Evolutionary conservation across 2,329 filamentous ascomycete genomes (phyloP).

Genomic region (Pseudogymnoascus sp.): DNA sequence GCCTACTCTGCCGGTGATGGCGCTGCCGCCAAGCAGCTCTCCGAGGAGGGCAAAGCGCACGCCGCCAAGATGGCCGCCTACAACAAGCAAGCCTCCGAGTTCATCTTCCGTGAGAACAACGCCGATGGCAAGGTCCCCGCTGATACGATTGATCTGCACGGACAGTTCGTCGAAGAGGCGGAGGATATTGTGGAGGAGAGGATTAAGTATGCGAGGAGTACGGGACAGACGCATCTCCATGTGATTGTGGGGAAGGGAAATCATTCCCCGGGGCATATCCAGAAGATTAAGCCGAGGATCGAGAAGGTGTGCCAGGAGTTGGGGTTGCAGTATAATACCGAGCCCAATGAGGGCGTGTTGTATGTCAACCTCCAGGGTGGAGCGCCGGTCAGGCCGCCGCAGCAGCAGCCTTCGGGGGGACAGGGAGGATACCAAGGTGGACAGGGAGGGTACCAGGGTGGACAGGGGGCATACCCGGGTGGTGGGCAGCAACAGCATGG

Average conservation of each 20-base stretch:
- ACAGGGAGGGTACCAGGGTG: conserved; percentile 32
- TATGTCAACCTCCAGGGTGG: conserved; percentile 81
- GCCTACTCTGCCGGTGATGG: conserved; percentile 83
- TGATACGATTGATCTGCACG: conserved; percentile 91
- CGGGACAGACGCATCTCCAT: conserved; percentile 76
- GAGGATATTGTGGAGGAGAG: conserved; percentile 83
- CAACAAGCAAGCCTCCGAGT: conserved; percentile 87
- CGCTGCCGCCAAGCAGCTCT: conserved; percentile 73
- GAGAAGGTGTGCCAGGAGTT: conserved; percentile 80
- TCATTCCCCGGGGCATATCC: conserved; percentile 73
- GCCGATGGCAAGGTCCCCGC: conserved; percentile 63
- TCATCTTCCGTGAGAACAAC: conserved; percentile 95
- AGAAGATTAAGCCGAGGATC: conserved; percentile 93
- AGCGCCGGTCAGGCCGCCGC: conserved; percentile 46
- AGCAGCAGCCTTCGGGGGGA: conserved; percentile 30
- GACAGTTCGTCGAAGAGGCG: conserved; percentile 90
- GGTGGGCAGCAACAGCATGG: conserved; percentile 29
- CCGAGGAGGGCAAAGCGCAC: conserved; percentile 78
- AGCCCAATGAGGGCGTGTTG: conserved; percentile 84
- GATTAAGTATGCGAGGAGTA: conserved; percentile 68
- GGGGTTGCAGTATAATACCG: conserved; percentile 75
- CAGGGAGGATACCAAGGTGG: conserved; percentile 33
- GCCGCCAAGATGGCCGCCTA: conserved; percentile 78
- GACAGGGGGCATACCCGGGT: conserved; percentile 33
- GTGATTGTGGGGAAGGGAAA: conserved; percentile 96